Evolutionary conservation across 208 protist species (phyloP), one percentile per base, ranked within the genome.

Genomic region (Endotrypanum monterogeii): DNA sequence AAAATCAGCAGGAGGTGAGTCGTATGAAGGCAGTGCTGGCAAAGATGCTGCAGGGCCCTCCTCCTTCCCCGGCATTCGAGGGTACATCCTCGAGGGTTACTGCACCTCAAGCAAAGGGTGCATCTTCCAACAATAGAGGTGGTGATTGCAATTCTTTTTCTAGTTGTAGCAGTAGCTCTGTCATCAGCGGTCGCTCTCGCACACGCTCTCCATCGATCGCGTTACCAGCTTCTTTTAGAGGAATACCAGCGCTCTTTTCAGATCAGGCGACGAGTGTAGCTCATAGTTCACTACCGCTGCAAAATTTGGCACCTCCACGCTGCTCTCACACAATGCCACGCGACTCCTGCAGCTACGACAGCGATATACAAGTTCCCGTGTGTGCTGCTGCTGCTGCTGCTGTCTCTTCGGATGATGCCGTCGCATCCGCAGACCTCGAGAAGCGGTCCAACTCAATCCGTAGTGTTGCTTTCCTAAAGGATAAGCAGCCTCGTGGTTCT

Each of bases 311-410:
- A 20, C 71, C 76, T 28, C 76, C 76, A 3, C 76, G 76, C 41
- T 76, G 76, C 71, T 81, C 76, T 23, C 70, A 65, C 39, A 81
- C 76, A 5, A 39, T 70, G 57, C 76, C 76, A 28, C 76, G 76
- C 18, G 71, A 76, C 37, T 81, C 76, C 28, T 37, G 56, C 71
- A 81, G 76, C 52, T 76, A 51, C 48, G 71, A 81, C 66, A 76
- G 71, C 51, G 66, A 58, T 4, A 44, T 56, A 14, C 30, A n/a
- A 8, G 30, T 23, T 39, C 30, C 12, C 25, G 30, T 12, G 30
- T 39, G 32, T n/a, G 63, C 63, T 39, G 46, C 32, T 8, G 39
- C 14, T 16, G 44, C 58, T 25, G 30, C 41, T 46, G 3, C 41
- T 46, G 41, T 12, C 9, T n/a, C n/a, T n/a, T n/a, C n/a, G n/a